Percentiles rank a stretch among this genome's conserved stretches.
Conservation (phyloP, 805 yeast species). For the Spathaspora sp. region DNA sequence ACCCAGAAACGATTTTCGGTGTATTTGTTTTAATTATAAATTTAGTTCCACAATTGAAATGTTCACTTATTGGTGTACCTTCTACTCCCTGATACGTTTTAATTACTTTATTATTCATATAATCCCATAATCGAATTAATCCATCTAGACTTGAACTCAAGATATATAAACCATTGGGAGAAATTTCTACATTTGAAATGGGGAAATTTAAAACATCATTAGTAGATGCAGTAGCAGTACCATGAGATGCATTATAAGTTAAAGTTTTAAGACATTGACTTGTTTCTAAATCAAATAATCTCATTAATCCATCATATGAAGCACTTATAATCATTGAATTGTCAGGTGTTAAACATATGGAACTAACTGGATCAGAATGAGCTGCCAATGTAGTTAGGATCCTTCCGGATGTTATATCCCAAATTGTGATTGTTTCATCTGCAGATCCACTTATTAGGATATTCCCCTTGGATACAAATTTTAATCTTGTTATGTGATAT, state of each 20-base stretch:
- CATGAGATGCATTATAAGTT: slow-evolving; percentile 66
- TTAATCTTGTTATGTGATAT: slow-evolving; percentile 72
- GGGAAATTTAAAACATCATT: slow-evolving; percentile 56
- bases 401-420: slow-evolving; percentile 77
- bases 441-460: slow-evolving; percentile 77
- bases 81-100: slow-evolving; percentile 54
- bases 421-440: slow-evolving; percentile 85
- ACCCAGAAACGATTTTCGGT: slow-evolving; percentile 56
- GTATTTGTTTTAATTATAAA: slow-evolving; percentile 39
- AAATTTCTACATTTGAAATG: slow-evolving; percentile 64
- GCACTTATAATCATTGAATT: slow-evolving; percentile 83
- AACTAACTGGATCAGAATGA: slow-evolving; percentile 85
- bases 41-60: slow-evolving; percentile 49
- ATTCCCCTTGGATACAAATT: slow-evolving; percentile 72
- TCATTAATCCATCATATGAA: slow-evolving; percentile 85
- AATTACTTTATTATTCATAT: slow-evolving; percentile 73
- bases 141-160: slow-evolving; percentile 83
- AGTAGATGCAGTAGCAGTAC: slow-evolving; percentile 56
- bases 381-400: slow-evolving; percentile 81
- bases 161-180: slow-evolving; percentile 79
- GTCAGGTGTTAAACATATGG: slow-evolving; percentile 70
- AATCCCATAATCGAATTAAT: slow-evolving; percentile 77
- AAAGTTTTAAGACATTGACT: slow-evolving; percentile 92
- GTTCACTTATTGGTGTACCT: slow-evolving; percentile 42
- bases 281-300: slow-evolving; percentile 81